Percentiles rank a stretch among this genome's conserved stretches.
Evolutionary conservation across 2,329 filamentous ascomycete species (phyloP).

Genomic region (Colletotrichum scovillei): DNA sequence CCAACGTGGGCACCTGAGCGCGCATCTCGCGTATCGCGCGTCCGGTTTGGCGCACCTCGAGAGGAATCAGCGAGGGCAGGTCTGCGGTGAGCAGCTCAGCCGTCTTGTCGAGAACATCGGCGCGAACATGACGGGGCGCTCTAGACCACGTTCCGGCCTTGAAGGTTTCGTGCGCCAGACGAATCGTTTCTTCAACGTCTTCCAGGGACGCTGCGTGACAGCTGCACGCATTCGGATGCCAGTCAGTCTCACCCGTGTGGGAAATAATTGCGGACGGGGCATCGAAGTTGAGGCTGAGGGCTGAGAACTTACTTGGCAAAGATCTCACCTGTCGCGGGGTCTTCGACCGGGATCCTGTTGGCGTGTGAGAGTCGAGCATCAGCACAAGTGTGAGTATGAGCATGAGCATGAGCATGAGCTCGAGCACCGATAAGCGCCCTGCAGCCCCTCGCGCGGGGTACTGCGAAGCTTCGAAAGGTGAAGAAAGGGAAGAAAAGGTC

Average conservation of each 20-base stretch:
- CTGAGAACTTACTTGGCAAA: constrained; percentile 57
- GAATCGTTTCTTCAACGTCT: constrained; percentile 56
- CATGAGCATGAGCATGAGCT: constrained; percentile 12
- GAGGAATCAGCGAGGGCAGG: constrained; percentile 66
- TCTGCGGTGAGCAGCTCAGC: constrained; percentile 63
- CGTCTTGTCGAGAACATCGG: constrained; percentile 70
- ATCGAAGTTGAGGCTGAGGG: background rate
- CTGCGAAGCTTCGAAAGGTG: constrained; percentile 2
- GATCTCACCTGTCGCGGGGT: constrained; percentile 63
- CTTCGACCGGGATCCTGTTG: constrained; percentile 61
- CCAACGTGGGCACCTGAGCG: constrained; percentile 73
- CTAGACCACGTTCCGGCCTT: constrained; percentile 66
- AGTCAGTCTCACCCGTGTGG: background rate
- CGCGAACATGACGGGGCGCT: constrained; percentile 66
- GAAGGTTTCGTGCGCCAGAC: constrained; percentile 58
- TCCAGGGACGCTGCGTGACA: constrained; percentile 59
- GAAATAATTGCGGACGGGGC: background rate
- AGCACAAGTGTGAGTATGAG: constrained; percentile 13
- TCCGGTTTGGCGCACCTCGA: constrained; percentile 77
- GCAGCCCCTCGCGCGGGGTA: constrained; percentile 14
- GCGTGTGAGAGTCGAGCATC: constrained; percentile 25
- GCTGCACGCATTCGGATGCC: constrained; percentile 41
- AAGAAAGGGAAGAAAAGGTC: background rate
- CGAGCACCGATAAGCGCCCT: constrained; percentile 33
- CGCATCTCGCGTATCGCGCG: constrained; percentile 77